A percentile compares a stretch with the other conserved stretches of the same genome.
phyloP scores from a whole-genome alignment of 2,329 filamentous ascomycete species.

The Colletotrichum viniferum region DNA sequence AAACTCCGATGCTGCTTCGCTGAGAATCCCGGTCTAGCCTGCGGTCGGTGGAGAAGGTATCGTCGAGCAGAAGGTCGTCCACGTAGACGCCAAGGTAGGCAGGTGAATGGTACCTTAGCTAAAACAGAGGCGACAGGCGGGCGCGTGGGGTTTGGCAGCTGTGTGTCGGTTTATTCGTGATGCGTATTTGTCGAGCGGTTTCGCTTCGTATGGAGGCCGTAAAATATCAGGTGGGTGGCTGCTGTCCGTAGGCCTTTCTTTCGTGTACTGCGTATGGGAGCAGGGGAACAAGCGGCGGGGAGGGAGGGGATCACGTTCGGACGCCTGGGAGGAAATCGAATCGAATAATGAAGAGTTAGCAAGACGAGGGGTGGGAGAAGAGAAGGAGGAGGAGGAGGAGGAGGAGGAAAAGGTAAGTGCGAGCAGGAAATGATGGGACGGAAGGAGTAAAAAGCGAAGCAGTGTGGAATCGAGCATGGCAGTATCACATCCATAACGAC shows the following conservation, averaged over 20 bases:
- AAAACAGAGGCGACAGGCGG: background rate
- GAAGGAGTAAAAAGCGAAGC: constrained; percentile 10
- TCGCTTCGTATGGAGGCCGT: background rate
- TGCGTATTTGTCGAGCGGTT: background rate
- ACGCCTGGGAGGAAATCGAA: background rate
- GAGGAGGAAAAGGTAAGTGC: background rate
- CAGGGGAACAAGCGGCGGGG: background rate
- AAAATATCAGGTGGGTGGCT: background rate
- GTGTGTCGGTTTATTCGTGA: background rate
- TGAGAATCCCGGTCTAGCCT: background rate
- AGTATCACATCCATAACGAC: constrained; percentile 17
- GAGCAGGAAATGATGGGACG: constrained; percentile 14
- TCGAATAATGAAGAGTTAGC: background rate
- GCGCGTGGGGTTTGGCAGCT: background rate
- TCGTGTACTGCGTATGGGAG: background rate
- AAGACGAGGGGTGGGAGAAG: background rate
- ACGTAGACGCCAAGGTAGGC: background rate
- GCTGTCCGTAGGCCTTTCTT: background rate
- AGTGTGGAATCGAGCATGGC: background rate
- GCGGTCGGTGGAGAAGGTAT: constrained; percentile 1
- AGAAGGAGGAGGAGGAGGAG: background rate
- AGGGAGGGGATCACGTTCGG: background rate
- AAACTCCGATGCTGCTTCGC: constrained; percentile 2
- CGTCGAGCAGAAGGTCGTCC: background rate
- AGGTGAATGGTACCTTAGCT: background rate